Percentiles rank a stretch among this genome's conserved stretches.
Conservation (phyloP, 1,284 basidiomycete genomes). For the Dichomitus squalens region DNA sequence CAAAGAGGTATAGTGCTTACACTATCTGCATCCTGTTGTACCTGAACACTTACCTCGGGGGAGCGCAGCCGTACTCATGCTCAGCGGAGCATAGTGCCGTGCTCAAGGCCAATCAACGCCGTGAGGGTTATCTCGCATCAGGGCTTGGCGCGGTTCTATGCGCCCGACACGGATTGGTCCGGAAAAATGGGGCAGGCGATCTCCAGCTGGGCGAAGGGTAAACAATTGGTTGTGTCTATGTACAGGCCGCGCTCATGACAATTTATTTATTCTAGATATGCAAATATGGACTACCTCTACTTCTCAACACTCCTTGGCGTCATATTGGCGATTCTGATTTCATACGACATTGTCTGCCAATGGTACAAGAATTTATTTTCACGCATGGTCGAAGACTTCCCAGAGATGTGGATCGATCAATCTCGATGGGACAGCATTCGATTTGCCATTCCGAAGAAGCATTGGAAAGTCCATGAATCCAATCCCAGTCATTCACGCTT, state of each 20-base stretch:
- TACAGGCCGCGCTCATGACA: background rate
- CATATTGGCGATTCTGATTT: conserved; percentile 24
- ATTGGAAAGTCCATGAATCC: background rate
- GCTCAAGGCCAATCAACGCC: conserved; percentile 25
- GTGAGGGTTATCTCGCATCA: conserved; percentile 29
- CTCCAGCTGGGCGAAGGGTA: conserved; percentile 42
- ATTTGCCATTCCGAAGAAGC: background rate
- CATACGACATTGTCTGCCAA: conserved; percentile 42
- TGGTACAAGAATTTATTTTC: conserved; percentile 28
- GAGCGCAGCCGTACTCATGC: conserved; percentile 17
- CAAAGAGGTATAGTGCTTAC: conserved; percentile 1
- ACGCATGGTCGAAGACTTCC: background rate
- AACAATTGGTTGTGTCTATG: background rate
- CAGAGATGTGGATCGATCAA: background rate
- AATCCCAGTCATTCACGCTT: conserved; percentile 24
- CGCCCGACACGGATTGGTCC: conserved; percentile 35
- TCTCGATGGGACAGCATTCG: background rate
- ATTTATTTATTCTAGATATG: conserved; percentile 29
- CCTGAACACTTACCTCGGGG: background rate
- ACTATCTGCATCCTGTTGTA: background rate
- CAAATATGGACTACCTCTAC: conserved; percentile 42
- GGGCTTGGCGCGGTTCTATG: conserved; percentile 38
- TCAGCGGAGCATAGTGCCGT: conserved; percentile 29
- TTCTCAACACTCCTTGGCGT: conserved; percentile 22
- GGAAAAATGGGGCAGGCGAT: conserved; percentile 35